A percentile compares a stretch with the other conserved stretches of the same genome.
phyloP scores from a whole-genome alignment of 2,329 filamentous ascomycete species.

The Periconia sp. region DNA sequence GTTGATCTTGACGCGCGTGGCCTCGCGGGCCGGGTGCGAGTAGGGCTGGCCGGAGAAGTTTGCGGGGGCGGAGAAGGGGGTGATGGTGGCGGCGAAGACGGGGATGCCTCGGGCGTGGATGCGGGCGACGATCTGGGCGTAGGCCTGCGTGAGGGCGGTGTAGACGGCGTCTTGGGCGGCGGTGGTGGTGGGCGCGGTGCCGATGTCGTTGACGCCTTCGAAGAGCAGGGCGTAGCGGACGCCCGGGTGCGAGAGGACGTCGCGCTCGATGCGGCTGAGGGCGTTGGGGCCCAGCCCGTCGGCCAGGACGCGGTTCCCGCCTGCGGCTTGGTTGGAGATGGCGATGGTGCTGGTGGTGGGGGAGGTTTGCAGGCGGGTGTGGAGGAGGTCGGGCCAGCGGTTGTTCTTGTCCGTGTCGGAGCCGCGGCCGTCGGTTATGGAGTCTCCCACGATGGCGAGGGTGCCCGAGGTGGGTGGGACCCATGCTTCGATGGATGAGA shows the following conservation, averaged over 20 bases:
- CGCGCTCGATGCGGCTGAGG: constrained; percentile 60
- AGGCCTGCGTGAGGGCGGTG: constrained; percentile 58
- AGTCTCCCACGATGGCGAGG: constrained; percentile 62
- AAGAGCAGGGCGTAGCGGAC: constrained; percentile 64
- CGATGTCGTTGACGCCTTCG: constrained; percentile 66
- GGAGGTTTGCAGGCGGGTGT: constrained; percentile 46
- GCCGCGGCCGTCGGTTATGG: constrained; percentile 64
- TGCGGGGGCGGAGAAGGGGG: constrained; percentile 57
- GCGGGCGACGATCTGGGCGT: constrained; percentile 58
- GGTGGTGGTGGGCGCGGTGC: constrained; percentile 49
- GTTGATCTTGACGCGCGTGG: constrained; percentile 61
- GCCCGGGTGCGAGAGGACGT: constrained; percentile 59
- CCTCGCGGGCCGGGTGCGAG: constrained; percentile 56
- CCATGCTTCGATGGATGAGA: constrained; percentile 61
- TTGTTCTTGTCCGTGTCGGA: constrained; percentile 62
- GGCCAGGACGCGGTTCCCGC: constrained; percentile 63
- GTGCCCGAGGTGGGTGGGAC: constrained; percentile 47
- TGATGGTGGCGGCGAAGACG: constrained; percentile 67
- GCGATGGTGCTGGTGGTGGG: constrained; percentile 51
- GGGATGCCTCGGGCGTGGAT: constrained; percentile 58
- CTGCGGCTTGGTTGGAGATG: constrained; percentile 65
- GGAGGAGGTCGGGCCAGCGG: constrained; percentile 34
- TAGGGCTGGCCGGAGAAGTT: constrained; percentile 54
- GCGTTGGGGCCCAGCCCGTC: constrained; percentile 64
- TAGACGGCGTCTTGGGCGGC: constrained; percentile 52